These are phyloP conservation scores for Chytriomyces sp. DNA, from an alignment of 192 early-diverging fungal genomes.

Conservation along the genomic window DNA sequence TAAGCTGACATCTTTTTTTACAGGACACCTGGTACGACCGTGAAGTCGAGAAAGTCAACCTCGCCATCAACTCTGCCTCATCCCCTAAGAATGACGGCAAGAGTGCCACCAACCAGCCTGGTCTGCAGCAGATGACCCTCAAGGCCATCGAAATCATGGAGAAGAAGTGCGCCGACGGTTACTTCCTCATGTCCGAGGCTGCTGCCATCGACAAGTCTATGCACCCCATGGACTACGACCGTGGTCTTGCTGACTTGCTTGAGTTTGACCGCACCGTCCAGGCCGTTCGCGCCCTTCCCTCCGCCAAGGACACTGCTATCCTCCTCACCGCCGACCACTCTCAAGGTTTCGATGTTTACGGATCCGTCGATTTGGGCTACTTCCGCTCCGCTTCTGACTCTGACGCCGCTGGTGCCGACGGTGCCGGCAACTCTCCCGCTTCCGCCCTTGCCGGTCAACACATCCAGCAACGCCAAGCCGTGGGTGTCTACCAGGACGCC, in stretches of 20 bases:
- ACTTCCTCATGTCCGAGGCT: constrained; percentile 68
- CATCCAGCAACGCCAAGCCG: constrained; percentile 33
- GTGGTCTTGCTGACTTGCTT: constrained; percentile 64
- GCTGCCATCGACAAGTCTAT: constrained; percentile 67
- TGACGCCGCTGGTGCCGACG: constrained; percentile 15
- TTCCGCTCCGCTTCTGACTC: constrained; percentile 49
- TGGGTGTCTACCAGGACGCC: constrained; percentile 33
- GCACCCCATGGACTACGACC: constrained; percentile 64
- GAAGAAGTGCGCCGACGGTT: constrained; percentile 61
- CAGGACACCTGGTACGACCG: constrained; percentile 67
- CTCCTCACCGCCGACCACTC: constrained; percentile 68
- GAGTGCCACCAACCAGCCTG: constrained; percentile 58
- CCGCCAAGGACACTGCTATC: constrained; percentile 57
- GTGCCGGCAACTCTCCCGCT: neutral
- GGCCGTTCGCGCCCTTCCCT: constrained; percentile 55
- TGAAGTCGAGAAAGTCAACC: constrained; percentile 56
- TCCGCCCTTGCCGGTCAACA: neutral
- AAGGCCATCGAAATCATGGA: constrained; percentile 64
- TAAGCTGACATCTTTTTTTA: neutral
- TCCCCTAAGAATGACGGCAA: constrained; percentile 43
- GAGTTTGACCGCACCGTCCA: constrained; percentile 66
- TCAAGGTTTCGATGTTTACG: constrained; percentile 67
- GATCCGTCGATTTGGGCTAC: constrained; percentile 61
- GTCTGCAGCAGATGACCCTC: constrained; percentile 59
- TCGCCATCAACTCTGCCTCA: constrained; percentile 36